Evolutionary conservation across 1,284 basidiomycete species (phyloP), one percentile per base, ranked within the genome.

Genomic region (Cutaneotrichosporon mucoides): DNA sequence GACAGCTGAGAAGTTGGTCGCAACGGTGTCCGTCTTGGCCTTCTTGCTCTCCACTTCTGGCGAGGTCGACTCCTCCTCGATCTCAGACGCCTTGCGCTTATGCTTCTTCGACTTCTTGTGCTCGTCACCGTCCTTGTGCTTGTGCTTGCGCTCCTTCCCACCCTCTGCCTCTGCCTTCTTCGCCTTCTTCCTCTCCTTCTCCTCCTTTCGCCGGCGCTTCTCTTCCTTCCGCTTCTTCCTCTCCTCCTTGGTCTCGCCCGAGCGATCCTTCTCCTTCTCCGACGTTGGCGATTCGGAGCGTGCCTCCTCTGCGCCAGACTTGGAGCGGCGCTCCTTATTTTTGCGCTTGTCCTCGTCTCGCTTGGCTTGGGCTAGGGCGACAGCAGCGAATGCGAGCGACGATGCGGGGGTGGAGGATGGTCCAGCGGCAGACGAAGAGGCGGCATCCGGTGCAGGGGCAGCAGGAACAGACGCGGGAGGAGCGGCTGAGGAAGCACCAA

Each of bases 201-300:
- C 46, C 35, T 53, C 57, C 34, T 45, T 52, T 34, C 52, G 10
- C 33, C 52, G 52, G 13, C 52, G 53, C 55, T 34, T 44, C 50
- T 44, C 33, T 38, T 50, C 35, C 49, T 41, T 59, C 57, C 47
- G 24, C 38, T 12, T 34, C 46, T 10, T 24, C 43, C 41, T 55
- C 54, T 24, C 43, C 46, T 61, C 55, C 52, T 55, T 40, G 49
- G 33, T 36, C 43, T 51, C 33, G 48, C 51, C 40, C 42, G 44
- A 2, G n/a, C 6, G n/a, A 10, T 48, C 34, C 10, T 16, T 12
- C 12, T 35, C 45, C 45, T 34, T 24, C 9, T 47, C 45, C 13
- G 35, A 40, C 24, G 8, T 40, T 12, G 38, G 12, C 38, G 24
- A 24, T 24, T 24, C 24, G 24, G 24, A 24, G 24, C 24, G 24